Conservation (phyloP, 1,284 basidiomycete genomes). For the Rhodotorula glutinis region DNA sequence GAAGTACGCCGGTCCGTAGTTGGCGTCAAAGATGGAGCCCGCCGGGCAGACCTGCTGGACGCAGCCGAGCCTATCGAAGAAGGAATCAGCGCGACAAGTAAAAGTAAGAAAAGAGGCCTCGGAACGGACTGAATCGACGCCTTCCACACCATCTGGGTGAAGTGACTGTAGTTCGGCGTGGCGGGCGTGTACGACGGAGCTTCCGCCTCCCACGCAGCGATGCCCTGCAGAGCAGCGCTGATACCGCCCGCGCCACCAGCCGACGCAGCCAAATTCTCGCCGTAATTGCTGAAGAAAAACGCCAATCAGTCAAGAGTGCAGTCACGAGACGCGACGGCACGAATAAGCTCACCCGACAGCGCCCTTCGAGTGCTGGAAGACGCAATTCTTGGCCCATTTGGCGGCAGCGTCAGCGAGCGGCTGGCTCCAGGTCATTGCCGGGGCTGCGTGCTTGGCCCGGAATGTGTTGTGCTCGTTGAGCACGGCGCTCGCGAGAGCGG, state of each 20-base stretch:
- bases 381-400: slow-evolving; percentile 26
- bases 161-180: slow-evolving; percentile 29
- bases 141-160: slow-evolving; percentile 29
- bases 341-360: slow-evolving; percentile 17
- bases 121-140: slow-evolving; percentile 8
- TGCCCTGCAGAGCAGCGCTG: slow-evolving; percentile 3
- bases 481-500: slow-evolving; percentile 7
- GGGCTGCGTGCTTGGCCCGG: slow-evolving; percentile 28
- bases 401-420: slow-evolving; percentile 22
- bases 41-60: slow-evolving; percentile 14
- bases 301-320: no score
- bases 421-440: slow-evolving; percentile 18
- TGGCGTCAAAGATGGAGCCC: slow-evolving; percentile 25
- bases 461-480: slow-evolving; percentile 33
- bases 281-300: slow-evolving; percentile 5
- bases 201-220: slow-evolving; percentile 30
- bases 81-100: no score
- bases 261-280: slow-evolving; percentile 34
- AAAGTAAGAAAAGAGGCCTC: no score
- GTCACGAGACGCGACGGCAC: no score
- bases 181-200: slow-evolving; percentile 18
- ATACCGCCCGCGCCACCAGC: slow-evolving; percentile 8
- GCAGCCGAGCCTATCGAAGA: slow-evolving; percentile 18
- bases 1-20: slow-evolving; percentile 20
- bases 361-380: slow-evolving; percentile 31